Evolutionary conservation across 495 filamentous ascomycete species (phyloP), one percentile per base, ranked within the genome.

Genomic region (Hypoxylon trugodes): DNA sequence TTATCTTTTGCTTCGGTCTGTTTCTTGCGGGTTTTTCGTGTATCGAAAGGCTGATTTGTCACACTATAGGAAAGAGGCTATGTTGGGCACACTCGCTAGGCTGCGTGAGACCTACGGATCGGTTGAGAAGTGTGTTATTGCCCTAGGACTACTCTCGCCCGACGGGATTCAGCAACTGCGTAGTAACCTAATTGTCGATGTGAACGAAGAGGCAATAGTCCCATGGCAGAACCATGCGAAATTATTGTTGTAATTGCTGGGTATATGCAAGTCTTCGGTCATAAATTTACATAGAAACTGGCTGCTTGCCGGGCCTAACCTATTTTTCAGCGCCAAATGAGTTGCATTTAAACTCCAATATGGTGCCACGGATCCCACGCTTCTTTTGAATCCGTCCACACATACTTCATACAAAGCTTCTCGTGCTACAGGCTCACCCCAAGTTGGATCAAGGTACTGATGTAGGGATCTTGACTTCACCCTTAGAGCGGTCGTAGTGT

Each of bases 21-120:
- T 8, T 12, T 16, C 37, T 46, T 24, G 0, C 35, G 30, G 19
- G 50, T 28, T 32, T 10, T 12, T 18, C 10, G 5, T 38, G 37
- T 18, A 9, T 47, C 24, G 37, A 32, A 19, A 37, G 36, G 36
- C 60, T 59, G 52, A 67, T 66, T 54, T 56, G 65, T 16, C 13
- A 19, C 24, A 35, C 35, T 47, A 50, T 42, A 86, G 83, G 24
- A 77, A 74, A 35, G 79, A 81, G 51, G 77, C 75, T 53, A 88
- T 90, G 85, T 36, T 86, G 18, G 71, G 68, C 16, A 82, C 80
- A 4, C 54, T 89, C 15, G 67, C 73, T 50, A 77, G 82, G 65
- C 66, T 89, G 21, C 72, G 77, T 19, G 73, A 76, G 41, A 77
- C 75, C 60, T 85, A 81, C 69, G 87, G 86, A 6, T 79, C 84